Percentiles rank a stretch among this genome's conserved stretches.
Evolutionary conservation across 139 green algal species (phyloP).

Genomic region (Microglena sp.): DNA sequence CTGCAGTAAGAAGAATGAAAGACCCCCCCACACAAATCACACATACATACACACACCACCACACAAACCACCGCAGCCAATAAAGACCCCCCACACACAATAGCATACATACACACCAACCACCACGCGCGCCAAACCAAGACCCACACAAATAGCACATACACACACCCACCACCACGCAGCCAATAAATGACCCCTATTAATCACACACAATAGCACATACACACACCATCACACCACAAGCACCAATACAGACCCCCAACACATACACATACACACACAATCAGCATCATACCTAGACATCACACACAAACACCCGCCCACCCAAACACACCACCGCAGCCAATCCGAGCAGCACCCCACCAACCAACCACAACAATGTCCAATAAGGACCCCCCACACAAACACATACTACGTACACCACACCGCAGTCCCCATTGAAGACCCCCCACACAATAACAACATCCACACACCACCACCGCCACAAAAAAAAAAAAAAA

Average conservation of each 20-base stretch:
- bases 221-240: not conserved
- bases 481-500: no score
- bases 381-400: no score
- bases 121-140: no score
- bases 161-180: not conserved
- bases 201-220: not conserved
- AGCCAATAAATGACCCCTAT: no score
- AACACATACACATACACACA: not conserved
- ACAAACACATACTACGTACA: no score
- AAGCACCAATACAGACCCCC: not conserved
- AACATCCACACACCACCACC: no score
- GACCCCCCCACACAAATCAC: no score
- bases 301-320: not conserved
- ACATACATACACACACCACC: not conserved
- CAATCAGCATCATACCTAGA: no score
- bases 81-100: not conserved
- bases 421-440: no score
- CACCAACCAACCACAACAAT: not conserved
- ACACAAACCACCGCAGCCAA: not conserved
- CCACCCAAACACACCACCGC: not conserved
- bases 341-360: not conserved
- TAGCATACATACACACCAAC: not conserved
- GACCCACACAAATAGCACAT: not conserved
- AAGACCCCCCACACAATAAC: no score
- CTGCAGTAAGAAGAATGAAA: no score